Evolutionary conservation across 2,329 filamentous ascomycete species (phyloP), one percentile per base, ranked within the genome.

Genomic region (Stemphylium lycopersici): DNA sequence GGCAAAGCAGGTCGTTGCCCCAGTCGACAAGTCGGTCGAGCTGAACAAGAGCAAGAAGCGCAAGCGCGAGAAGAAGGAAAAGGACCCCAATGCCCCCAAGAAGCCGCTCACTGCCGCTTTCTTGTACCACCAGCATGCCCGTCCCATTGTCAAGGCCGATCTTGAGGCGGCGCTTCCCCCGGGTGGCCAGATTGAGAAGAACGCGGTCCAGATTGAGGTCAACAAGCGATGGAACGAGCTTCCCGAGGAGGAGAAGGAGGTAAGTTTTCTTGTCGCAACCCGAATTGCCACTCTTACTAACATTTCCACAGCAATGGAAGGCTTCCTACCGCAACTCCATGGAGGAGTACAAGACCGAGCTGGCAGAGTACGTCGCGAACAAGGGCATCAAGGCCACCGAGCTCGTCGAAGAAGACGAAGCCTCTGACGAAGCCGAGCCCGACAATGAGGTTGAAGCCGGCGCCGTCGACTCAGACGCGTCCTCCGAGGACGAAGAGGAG

Each of bases 91-190:
- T 76, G 93, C 93, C 6, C 93, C 93, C 56, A 98, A 97, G 85
- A 87, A 93, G 45, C 93, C 93, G 7, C 78, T 97, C 71, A 98
- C 93, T 5, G 92, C 93, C 2, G 97, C 96, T 81, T 96, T 98
- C 81, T 81, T 97, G 57, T 98, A 92, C 81, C 91, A 96, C 83
- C 90, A 96, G 76, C 88, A 90, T 61, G 91, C 91, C 61, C 90
- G 95, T 44, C 84, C 87, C 46, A 88, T 90, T 72, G 95, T 98
- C 65, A 88, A 90, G 52, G 83, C 81, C 31, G 91, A 96, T 66
- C 65, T 77, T 8, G 69, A 74, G 56, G 59, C 60, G 32, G 59
- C 63, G n/a, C 66, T 72, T 4, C 70, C 76, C 41, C 83, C 96
- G 10, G 90, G 89, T 18, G 73, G 85, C n/a, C 83, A 86, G 55